Percentiles rank a stretch among this genome's conserved stretches.
phyloP scores from a whole-genome alignment of 1,139 yeast species.

The Meyerozyma smithsonii region DNA sequence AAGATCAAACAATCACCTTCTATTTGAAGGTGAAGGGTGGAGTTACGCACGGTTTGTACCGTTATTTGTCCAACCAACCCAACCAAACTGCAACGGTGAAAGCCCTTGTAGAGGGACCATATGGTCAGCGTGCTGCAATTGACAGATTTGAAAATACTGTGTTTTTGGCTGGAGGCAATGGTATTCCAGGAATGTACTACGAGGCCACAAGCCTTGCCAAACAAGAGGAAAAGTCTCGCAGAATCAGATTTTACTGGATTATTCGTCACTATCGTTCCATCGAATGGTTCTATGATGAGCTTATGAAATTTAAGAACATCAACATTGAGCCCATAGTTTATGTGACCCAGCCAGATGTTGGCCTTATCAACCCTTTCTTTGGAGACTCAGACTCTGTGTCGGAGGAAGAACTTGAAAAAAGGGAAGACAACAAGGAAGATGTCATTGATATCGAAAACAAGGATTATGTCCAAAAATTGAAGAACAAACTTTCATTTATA shows the following conservation, averaged over 20 bases:
- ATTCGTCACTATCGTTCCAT: conserved; percentile 39
- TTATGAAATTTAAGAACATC: conserved; percentile 19
- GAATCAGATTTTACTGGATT: conserved; percentile 30
- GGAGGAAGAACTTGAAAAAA: conserved; percentile 2
- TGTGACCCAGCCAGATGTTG: conserved; percentile 27
- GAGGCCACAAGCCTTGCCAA: conserved; percentile 26
- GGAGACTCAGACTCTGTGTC: conserved; percentile 1
- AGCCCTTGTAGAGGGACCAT: conserved; percentile 40
- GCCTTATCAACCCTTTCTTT: conserved; percentile 1
- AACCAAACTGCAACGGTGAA: conserved; percentile 31
- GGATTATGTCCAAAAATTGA: conserved; percentile 7
- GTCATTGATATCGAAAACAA: background rate
- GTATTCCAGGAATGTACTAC: conserved; percentile 52
- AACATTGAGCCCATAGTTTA: conserved; percentile 28
- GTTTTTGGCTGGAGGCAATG: conserved; percentile 67
- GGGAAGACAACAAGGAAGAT: conserved; percentile 2
- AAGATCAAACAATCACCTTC: conserved; percentile 31
- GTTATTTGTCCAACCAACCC: conserved; percentile 44
- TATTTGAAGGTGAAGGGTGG: conserved; percentile 44
- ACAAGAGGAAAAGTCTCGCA: conserved; percentile 5
- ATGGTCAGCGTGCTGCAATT: conserved; percentile 28
- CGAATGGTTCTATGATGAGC: conserved; percentile 49
- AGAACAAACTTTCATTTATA: conserved; percentile 25
- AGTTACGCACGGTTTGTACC: conserved; percentile 27
- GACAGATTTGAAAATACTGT: conserved; percentile 51